Evolutionary conservation across 2,329 filamentous ascomycete genomes (phyloP).

Genomic region (Simplicillium aogashimaense): DNA sequence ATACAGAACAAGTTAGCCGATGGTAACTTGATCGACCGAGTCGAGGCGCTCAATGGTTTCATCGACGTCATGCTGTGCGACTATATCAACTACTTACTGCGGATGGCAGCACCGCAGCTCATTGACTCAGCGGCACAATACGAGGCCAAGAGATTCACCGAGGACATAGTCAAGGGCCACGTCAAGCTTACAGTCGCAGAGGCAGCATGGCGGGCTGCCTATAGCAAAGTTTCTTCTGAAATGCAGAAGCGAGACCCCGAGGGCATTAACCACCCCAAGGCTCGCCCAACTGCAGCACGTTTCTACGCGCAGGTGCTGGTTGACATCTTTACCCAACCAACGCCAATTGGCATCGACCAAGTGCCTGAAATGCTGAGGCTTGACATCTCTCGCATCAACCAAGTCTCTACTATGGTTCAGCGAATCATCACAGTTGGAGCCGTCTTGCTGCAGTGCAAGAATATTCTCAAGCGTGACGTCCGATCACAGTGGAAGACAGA

Average conservation of each 20-base stretch:
- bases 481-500: constrained; percentile 69
- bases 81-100: constrained; percentile 72
- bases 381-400: constrained; percentile 51
- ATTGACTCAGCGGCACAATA: constrained; percentile 63
- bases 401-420: constrained; percentile 25
- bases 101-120: constrained; percentile 60
- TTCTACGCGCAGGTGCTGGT: constrained; percentile 70
- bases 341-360: constrained; percentile 39
- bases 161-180: constrained; percentile 48
- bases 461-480: constrained; percentile 71
- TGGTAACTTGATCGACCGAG: constrained; percentile 62
- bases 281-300: constrained; percentile 55
- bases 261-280: constrained; percentile 49
- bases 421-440: constrained; percentile 65
- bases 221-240: constrained; percentile 55
- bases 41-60: constrained; percentile 65
- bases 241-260: constrained; percentile 60
- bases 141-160: constrained; percentile 61
- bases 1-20: constrained; percentile 49
- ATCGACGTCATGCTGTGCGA: constrained; percentile 72
- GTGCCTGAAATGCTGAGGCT: constrained; percentile 67
- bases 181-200: constrained; percentile 50
- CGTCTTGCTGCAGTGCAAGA: constrained; percentile 72
- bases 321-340: constrained; percentile 62
- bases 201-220: constrained; percentile 55